Evolutionary conservation across 305 asterid genomes (phyloP).

Genomic region (Fraxinus greggii): DNA sequence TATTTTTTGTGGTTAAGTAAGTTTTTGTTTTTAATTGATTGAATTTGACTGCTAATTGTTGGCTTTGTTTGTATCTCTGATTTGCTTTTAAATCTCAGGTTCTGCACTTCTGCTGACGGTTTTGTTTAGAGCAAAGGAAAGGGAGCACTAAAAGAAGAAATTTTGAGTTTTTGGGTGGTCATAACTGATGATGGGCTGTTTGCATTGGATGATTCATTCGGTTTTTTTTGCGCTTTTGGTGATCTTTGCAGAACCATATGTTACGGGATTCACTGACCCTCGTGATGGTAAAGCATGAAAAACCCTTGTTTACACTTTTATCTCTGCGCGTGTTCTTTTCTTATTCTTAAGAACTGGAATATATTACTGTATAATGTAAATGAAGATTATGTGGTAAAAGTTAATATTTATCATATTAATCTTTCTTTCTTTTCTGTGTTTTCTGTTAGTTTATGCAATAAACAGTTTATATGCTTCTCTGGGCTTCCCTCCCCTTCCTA

Average conservation of each 20-base stretch:
- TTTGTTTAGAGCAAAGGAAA: conserved; percentile 23
- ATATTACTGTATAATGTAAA: background rate
- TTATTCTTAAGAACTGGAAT: conserved; percentile 2
- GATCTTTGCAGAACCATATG: conserved; percentile 36
- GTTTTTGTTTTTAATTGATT: conserved; percentile 13
- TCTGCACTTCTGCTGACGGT: conserved; percentile 22
- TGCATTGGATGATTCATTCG: conserved; percentile 33
- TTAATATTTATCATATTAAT: background rate
- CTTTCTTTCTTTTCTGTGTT: conserved; percentile 9
- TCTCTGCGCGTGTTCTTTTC: background rate
- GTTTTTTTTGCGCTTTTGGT: conserved; percentile 39
- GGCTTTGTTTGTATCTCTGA: conserved; percentile 7
- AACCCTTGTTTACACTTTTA: background rate
- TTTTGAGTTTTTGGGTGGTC: conserved; percentile 32
- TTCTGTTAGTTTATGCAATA: conserved; percentile 69
- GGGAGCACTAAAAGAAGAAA: conserved; percentile 16
- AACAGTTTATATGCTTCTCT: conserved; percentile 62
- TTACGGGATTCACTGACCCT: conserved; percentile 68
- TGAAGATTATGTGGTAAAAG: background rate
- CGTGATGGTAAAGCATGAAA: conserved; percentile 62
- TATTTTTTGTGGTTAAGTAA: background rate
- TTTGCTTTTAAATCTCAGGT: conserved; percentile 10
- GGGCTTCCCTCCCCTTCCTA: conserved; percentile 66
- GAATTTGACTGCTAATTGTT: conserved; percentile 11
- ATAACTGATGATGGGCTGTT: conserved; percentile 42